Percentiles rank a stretch among this genome's conserved stretches.
These are phyloP conservation scores for Gnomoniopsis smithogilvyi DNA, from an alignment of 2,329 filamentous ascomycete species.

Conservation along the genomic window DNA sequence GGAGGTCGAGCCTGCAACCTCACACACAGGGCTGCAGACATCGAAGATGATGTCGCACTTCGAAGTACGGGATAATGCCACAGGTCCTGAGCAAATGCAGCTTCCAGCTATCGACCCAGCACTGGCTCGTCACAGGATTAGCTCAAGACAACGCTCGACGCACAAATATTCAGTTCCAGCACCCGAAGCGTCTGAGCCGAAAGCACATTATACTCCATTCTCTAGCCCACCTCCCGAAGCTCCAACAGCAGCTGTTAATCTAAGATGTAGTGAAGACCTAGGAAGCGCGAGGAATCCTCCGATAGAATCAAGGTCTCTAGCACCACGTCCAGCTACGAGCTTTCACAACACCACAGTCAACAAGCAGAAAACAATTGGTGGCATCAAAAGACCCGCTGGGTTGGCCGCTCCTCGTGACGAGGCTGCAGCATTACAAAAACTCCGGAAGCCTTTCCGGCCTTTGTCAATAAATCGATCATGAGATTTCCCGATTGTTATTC, in stretches of 20 bases:
- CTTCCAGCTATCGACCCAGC: slow-evolving; percentile 1
- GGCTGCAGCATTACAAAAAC: slow-evolving; percentile 46
- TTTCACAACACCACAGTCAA: slow-evolving; percentile 52
- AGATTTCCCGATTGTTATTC: background rate
- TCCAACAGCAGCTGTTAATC: slow-evolving; percentile 18
- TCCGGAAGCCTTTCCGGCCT: slow-evolving; percentile 55
- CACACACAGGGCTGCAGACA: background rate
- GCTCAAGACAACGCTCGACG: slow-evolving; percentile 31
- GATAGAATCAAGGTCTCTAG: slow-evolving; percentile 26
- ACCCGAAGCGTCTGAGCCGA: slow-evolving; percentile 24
- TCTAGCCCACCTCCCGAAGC: slow-evolving; percentile 53
- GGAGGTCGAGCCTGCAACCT: background rate
- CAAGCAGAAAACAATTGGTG: slow-evolving; percentile 29
- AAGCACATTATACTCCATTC: slow-evolving; percentile 53
- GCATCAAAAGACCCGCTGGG: slow-evolving; percentile 42
- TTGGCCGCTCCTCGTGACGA: slow-evolving; percentile 34
- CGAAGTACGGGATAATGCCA: background rate
- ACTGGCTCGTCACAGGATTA: slow-evolving; percentile 37
- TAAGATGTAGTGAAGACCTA: slow-evolving; percentile 18
- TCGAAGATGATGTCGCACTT: background rate
- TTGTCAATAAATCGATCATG: slow-evolving; percentile 46
- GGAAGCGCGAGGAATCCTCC: slow-evolving; percentile 22
- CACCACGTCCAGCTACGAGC: slow-evolving; percentile 38
- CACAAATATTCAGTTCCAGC: slow-evolving; percentile 28
- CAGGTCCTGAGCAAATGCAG: background rate